These are phyloP conservation scores for Penicillium mononematosum DNA, from an alignment of 495 filamentous ascomycete species.

Conservation along the genomic window DNA sequence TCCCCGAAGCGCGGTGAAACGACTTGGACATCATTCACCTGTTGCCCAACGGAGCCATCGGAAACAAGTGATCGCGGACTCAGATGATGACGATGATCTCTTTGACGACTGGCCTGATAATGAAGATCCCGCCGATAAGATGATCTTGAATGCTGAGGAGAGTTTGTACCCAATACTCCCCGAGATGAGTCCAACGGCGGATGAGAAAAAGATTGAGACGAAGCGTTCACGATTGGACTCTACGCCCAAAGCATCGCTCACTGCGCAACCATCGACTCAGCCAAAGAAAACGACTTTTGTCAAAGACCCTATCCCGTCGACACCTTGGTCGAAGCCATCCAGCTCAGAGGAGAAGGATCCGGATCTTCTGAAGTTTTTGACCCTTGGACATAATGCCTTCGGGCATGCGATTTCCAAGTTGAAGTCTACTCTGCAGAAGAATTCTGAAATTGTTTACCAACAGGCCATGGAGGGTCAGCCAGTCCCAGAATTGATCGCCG, in stretches of 20 bases:
- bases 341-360: constrained; percentile 27
- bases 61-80: constrained; percentile 41
- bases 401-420: constrained; percentile 24
- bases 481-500: constrained; percentile 37
- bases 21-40: constrained; percentile 5
- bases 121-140: constrained; percentile 29
- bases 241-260: constrained; percentile 6
- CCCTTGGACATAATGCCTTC: constrained; percentile 24
- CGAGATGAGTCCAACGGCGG: constrained; percentile 17
- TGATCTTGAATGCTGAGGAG: constrained; percentile 23
- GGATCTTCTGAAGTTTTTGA: constrained; percentile 34
- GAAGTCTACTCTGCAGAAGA: constrained; percentile 32
- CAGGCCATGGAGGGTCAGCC: constrained; percentile 42
- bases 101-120: constrained; percentile 26
- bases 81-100: constrained; percentile 45
- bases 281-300: constrained; percentile 10
- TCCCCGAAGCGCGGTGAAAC: constrained; percentile 6
- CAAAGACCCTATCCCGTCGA: constrained; percentile 8
- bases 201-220: constrained; percentile 5
- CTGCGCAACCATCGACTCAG: constrained; percentile 11
- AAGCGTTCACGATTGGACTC: constrained; percentile 3
- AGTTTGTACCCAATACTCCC: constrained; percentile 36
- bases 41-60: constrained; percentile 12
- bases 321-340: constrained; percentile 20
- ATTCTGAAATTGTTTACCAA: constrained; percentile 41